Conservation (phyloP, 257 asterid genomes). For the Lycium barbarum region DNA sequence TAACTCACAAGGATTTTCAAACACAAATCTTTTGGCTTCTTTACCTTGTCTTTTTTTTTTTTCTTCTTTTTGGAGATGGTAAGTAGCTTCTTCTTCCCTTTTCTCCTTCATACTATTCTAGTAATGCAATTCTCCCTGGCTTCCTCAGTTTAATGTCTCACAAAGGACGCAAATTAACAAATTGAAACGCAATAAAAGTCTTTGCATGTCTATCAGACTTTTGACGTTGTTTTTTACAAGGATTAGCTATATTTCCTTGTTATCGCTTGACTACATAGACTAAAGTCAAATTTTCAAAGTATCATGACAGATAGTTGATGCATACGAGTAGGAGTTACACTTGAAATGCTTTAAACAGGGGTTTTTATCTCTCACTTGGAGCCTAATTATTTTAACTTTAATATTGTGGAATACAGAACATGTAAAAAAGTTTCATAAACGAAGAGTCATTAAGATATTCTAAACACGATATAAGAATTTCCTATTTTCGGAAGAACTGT, state of each 20-base stretch:
- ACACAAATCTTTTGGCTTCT: too few relatives aligned
- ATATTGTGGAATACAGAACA: too few relatives aligned
- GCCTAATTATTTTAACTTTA: neutral
- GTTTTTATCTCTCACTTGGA: neutral
- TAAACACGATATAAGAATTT: neutral
- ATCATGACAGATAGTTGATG: neutral
- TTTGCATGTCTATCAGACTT: neutral
- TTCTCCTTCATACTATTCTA: too few relatives aligned
- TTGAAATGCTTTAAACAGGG: neutral
- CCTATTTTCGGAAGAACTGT: neutral
- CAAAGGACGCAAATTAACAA: neutral
- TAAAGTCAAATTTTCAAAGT: neutral
- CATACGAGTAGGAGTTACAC: neutral
- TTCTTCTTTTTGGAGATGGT: too few relatives aligned
- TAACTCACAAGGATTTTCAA: too few relatives aligned
- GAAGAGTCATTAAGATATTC: neutral
- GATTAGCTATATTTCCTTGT: neutral
- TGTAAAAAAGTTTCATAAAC: too few relatives aligned
- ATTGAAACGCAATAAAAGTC: neutral
- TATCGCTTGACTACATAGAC: neutral
- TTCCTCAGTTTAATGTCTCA: neutral
- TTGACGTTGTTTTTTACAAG: neutral
- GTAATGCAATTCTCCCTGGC: neutral
- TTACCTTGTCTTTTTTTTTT: too few relatives aligned
- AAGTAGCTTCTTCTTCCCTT: too few relatives aligned